Evolutionary conservation across 305 asterid species (phyloP), one percentile per base, ranked within the genome.

Genomic region (Plantago lanceolata): DNA sequence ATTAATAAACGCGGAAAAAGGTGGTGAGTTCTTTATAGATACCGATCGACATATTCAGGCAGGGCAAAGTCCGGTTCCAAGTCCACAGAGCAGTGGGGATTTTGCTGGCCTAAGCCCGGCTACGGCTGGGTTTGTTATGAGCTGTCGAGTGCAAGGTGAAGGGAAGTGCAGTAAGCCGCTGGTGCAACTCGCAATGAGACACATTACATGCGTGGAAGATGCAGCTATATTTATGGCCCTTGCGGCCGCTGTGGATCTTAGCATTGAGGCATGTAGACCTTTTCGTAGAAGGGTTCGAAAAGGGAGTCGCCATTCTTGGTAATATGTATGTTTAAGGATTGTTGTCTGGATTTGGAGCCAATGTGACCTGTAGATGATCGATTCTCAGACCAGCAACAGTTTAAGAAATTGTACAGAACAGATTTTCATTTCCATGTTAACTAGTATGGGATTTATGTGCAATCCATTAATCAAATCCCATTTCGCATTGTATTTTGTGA

Each of bases 201-300:
- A 90, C 19, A 82, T 90, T 59, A 84, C 91, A 8, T 88, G 96
- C 19, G 85, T 90, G 68, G 96, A 90, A 69, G 97, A 90, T 56
- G 97, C 97, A 0, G 97, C 97, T 52, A 90, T 88, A 19, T 90
- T 90, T 66, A 88, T 90, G 97, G 93, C 97, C 49, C 88, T 90
- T 9, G 90, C 96, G 0, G 95, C 96, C 49, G 97, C 96, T 0
- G 96, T 90, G 12, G 97, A 88, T 76, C 93, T 90, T 31, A 90
- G 97, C 65, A 83, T 88, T 2, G 97, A 85, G 58, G 97, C 96
- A 0, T 90, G 97, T 51, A 75, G 83, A 75, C 95, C 95, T 40
- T 90, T 87, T 37, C 85, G 87, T 12, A 78, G 94, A 73, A 86
- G 73, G 89, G 66, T 77, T 40, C 74, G 84, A 53, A 79, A 82